Base-by-base conservation (phyloP, 306 rosid genomes). In the Oemleria cerasiformis region DNA sequence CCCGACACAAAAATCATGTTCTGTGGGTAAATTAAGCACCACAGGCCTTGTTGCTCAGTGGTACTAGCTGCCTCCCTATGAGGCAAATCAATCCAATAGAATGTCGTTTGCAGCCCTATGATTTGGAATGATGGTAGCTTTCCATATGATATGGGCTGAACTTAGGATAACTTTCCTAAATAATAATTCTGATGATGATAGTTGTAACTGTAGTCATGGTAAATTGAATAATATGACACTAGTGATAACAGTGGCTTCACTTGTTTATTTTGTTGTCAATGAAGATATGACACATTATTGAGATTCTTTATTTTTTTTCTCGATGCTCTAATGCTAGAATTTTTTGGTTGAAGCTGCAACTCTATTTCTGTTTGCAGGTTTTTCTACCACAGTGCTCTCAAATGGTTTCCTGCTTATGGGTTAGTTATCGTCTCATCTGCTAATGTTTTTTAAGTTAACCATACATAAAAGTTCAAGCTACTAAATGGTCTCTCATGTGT, bases 321-420 rank as follows among this genome's bases (percentile, higher is more conserved):
- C 13, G 3, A 36, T 4, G 14, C 16, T 38, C 38, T 13, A 38
- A 40, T 61, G 10, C 7, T 12, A 38, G 64, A 59, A 13, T 17
- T 39, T 38, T 13, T 38, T 61, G 23, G 25, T 39, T 17, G 39
- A 61, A 4, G 23, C 19, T 70, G 60, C 55, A 36, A 59, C 36
- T 75, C 15, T 53, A 16, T 62, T 42, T 79, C 16, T 82, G 48
- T 70, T 51, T 16, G 81, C 91, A 94, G 97, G 75, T 91, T 94
- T 78, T 94, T 91, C 85, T 91, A 91, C 81, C 97, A 89, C 61
- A 91, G 96, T 70, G 96, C 97, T 78, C 98, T 91, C 63, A 82
- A 13, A 75, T 94, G 97, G 98, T 94, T 91, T 79, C 97, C 98
- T 61, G 62, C 85, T 69, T 87, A 74, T 61, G 96, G 91, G 98